These are phyloP conservation scores for Euphrasia confusa DNA, from an alignment of 257 asterid species.

Conservation along the genomic window DNA sequence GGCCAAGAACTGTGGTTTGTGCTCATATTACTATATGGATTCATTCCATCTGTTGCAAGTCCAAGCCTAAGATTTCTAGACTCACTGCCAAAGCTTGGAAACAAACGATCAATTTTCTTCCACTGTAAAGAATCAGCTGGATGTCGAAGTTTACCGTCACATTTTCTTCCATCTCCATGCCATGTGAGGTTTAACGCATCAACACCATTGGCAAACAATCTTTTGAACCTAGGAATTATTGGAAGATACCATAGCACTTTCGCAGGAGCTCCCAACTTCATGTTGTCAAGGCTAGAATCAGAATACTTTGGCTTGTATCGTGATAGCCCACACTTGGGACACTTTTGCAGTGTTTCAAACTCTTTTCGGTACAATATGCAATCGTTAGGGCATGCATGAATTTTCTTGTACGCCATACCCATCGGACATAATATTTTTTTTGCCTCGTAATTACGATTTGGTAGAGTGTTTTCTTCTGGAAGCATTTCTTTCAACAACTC, in stretches of 20 bases:
- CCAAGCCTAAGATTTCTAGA: neutral
- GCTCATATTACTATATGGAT: neutral
- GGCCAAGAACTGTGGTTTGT: neutral
- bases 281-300: neutral
- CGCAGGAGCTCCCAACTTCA: neutral
- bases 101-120: neutral
- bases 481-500: too few relatives aligned
- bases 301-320: neutral
- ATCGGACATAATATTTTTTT: too few relatives aligned
- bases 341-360: neutral
- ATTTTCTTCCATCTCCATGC: neutral
- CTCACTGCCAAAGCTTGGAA: neutral
- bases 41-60: neutral
- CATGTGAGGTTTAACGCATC: neutral
- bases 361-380: neutral
- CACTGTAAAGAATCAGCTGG: neutral
- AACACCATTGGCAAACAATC: neutral
- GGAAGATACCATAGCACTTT: constrained; percentile 2
- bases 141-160: neutral
- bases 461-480: too few relatives aligned
- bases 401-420: too few relatives aligned
- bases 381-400: neutral
- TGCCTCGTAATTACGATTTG: too few relatives aligned
- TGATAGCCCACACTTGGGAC: neutral
- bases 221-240: neutral